Base-by-base conservation (phyloP, 345 rosid genomes). In the Brassica rapa region DNA sequence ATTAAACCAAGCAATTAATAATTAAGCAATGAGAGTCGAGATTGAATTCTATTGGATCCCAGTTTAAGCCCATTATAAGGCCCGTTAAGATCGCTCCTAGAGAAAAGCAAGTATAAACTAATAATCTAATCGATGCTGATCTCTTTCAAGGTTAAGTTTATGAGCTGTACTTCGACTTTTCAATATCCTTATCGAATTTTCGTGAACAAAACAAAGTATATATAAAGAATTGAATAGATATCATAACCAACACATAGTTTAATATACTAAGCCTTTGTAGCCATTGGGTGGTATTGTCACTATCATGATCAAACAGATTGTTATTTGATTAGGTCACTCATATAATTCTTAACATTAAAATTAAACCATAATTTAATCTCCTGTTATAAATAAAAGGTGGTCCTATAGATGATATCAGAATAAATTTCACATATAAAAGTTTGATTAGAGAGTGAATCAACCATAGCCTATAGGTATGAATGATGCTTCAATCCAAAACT, bases 281-380 rank as follows among this genome's bases (percentile, higher is more conserved):
- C 46, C 75, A 77, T 63, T 51, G 66, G 51, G 70, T 62, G 66
- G 76, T 70, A 70, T 64, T 65, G 63, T 77, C 76, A 55, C 66
- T 71, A 63, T 70, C 75, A 77, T 63, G 66, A 77, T 64, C 25
- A 27, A 77, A 62, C 66, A 25, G 61, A 71, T 61, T 64, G 66
- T 21, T 24, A 71, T 19, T 32, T 77, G 35, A 71, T 77, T 63
- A 71, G 39, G 71, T 64, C 76, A 71, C 76, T 29, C 6, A 37
- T 33, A 53, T 19, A 53, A 15, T 37, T 71, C 56, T 62, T 62
- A 24, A 77, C 63, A 62, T 16, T 70, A 71, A 16, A 33, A 64
- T 25, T 60, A 29, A 29, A 29, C 39, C 39, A 62, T 12, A 62
- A 2, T 29, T 14, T 30, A 29, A 29, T n/a, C 21, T 3, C 10